phyloP scores from a whole-genome alignment of 1,284 basidiomycete genomes.

The Trichosporon coremiiforme region DNA sequence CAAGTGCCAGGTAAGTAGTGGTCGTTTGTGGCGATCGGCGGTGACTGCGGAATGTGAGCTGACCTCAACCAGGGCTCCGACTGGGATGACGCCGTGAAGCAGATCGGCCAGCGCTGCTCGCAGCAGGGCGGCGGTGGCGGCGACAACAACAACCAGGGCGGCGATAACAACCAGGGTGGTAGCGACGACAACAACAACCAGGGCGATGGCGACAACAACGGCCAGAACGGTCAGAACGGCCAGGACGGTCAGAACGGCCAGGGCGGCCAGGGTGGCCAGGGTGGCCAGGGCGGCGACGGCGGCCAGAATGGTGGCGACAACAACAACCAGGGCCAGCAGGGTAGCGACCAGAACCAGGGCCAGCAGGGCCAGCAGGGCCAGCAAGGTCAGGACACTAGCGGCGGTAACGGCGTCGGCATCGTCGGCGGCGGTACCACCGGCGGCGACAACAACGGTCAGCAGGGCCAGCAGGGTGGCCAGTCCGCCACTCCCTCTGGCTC shows the following conservation, averaged over 20 bases:
- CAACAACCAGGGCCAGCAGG: slow-evolving; percentile 14
- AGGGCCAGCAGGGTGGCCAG: slow-evolving; percentile 17
- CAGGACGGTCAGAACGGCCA: slow-evolving; percentile 8
- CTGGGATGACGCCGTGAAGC: slow-evolving; percentile 21
- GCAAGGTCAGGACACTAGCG: slow-evolving; percentile 11
- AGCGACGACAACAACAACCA: slow-evolving; percentile 13
- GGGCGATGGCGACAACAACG: slow-evolving; percentile 3
- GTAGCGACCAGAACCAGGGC: slow-evolving; percentile 1
- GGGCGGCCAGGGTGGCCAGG: slow-evolving; percentile 4
- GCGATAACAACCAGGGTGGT: too few relatives aligned
- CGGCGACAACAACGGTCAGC: slow-evolving; percentile 18
- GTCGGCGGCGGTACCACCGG: slow-evolving; percentile 3
- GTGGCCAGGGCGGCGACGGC: background rate
- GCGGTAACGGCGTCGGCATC: background rate
- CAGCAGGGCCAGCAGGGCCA: slow-evolving; percentile 15
- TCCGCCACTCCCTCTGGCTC: slow-evolving; percentile 26
- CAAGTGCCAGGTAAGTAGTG: slow-evolving; percentile 28
- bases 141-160: background rate
- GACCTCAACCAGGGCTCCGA: slow-evolving; percentile 22
- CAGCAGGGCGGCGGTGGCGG: background rate
- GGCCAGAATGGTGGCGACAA: background rate
- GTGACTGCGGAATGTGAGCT: background rate
- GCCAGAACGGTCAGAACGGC: background rate
- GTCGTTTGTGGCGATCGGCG: background rate
- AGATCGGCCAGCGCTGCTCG: slow-evolving; percentile 16